Conservation (phyloP, 768 basidiomycete species). For the Cystoderma amianthinum region DNA sequence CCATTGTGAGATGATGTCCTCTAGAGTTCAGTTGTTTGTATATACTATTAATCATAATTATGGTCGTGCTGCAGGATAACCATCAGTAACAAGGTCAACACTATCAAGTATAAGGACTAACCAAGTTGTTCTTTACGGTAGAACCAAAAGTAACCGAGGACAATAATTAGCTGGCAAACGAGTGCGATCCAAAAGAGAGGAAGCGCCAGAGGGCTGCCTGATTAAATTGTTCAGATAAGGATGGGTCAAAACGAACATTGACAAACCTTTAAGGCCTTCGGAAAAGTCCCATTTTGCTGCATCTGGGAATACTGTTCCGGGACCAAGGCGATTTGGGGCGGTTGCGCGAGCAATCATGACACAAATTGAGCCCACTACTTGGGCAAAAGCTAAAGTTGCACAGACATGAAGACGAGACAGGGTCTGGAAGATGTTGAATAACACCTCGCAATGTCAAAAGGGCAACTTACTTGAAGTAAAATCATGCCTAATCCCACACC, state of each 20-base stretch:
- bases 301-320: slow-evolving; percentile 87
- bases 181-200: slow-evolving; percentile 88
- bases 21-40: slow-evolving; percentile 8
- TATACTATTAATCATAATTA: slow-evolving; percentile 15
- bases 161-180: slow-evolving; percentile 75
- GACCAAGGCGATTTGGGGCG: slow-evolving; percentile 85
- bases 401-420: slow-evolving; percentile 91
- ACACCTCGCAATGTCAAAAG: slow-evolving; percentile 9
- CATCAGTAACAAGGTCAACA: slow-evolving; percentile 1
- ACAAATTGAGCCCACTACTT: slow-evolving; percentile 83
- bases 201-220: slow-evolving; percentile 74
- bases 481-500: slow-evolving; percentile 94
- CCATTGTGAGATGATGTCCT: slow-evolving; percentile 5
- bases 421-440: slow-evolving; percentile 37
- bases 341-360: slow-evolving; percentile 93
- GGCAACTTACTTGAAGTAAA: slow-evolving; percentile 53
- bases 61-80: slow-evolving; percentile 24
- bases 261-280: slow-evolving; percentile 52
- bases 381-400: slow-evolving; percentile 85
- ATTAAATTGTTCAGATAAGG: no score
- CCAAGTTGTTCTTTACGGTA: slow-evolving; percentile 92
- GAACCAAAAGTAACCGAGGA: slow-evolving; percentile 94
- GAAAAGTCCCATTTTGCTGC: slow-evolving; percentile 86
- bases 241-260: no score
- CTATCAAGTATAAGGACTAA: slow-evolving; percentile 40